Base-by-base conservation (phyloP, 768 basidiomycete genomes). In the Galerina marginata region DNA sequence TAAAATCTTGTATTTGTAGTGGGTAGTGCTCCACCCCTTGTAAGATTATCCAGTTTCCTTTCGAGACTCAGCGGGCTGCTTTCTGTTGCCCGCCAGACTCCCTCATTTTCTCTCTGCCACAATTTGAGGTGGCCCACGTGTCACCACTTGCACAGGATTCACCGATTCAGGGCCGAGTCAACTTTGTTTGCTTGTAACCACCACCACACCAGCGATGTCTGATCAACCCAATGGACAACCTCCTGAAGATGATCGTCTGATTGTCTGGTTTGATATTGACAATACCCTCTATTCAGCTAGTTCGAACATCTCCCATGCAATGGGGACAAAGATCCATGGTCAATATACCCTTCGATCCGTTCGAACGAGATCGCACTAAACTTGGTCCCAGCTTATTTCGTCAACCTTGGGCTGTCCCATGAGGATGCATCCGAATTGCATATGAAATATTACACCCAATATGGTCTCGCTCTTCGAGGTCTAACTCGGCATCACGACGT, bases 211-310 rank as follows among this genome's bases (percentile, higher is more conserved):
- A 40, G 4, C 40, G n/a, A 46, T 61, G 60, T 40, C 60, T 23
- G 23, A 39, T 20, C 48, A 37, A 6, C 43, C 38, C 4, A 54
- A 26, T 47, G 38, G 23, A 53, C 51, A 42, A 40, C 23, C 59
- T 62, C 7, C 44, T 9, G 12, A 50, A 63, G 90, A 91, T 78
- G 80, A 84, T 40, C 84, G 87, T 12, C 73, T 73, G 61, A 74
- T 93, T 50, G 80, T 92, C 52, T 94, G 88, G 84, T 86, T 95
- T 61, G 93, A 94, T 69, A 92, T 95, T 59, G 93, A 95, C 74
- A 94, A 95, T 67, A 93, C 92, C 2, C 81, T 95, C 14, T 95
- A 95, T 72, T 91, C 92, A 7, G 85, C 90, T 0, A 88, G 83
- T 65, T 79, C 86, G 16, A 86, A 81, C 71, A 91, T 95, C 54